A percentile compares a stretch with the other conserved stretches of the same genome.
Evolutionary conservation across 2,329 filamentous ascomycete species (phyloP).

Genomic region (Cordyceps militaris): DNA sequence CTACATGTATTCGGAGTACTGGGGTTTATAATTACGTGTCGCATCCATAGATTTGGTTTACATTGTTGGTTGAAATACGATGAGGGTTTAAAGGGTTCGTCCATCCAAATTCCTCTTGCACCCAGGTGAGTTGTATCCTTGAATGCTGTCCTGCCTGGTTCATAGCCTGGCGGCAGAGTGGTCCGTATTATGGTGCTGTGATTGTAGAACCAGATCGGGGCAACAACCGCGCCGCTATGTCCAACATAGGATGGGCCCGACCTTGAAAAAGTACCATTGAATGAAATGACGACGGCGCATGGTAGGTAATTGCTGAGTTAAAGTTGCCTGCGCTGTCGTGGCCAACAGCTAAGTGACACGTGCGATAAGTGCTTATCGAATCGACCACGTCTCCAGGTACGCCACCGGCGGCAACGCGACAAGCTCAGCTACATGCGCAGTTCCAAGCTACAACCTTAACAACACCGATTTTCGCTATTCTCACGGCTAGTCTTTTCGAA

Average conservation of each 20-base stretch:
- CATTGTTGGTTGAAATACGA: no score
- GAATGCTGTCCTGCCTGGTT: no score
- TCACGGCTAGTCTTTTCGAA: neutral
- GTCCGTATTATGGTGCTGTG: no score
- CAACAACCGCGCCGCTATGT: no score
- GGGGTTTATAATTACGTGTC: neutral
- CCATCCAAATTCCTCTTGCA: no score
- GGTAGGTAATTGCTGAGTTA: neutral
- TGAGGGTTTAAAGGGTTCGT: no score
- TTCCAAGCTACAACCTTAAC: neutral
- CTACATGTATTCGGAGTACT: neutral
- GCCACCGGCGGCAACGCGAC: neutral
- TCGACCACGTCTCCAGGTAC: conserved; percentile 7
- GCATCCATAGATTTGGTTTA: neutral
- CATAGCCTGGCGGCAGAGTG: no score
- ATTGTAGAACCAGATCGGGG: no score
- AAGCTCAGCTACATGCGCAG: neutral
- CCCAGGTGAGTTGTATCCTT: no score
- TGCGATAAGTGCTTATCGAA: conserved; percentile 13
- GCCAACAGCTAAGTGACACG: neutral
- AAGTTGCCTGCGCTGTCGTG: neutral
- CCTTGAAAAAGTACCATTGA: neutral
- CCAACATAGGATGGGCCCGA: no score
- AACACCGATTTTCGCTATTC: neutral
- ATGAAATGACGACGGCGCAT: neutral